Evolutionary conservation across 805 yeast genomes (phyloP).

Genomic region (Metschnikowia amazonensis): DNA sequence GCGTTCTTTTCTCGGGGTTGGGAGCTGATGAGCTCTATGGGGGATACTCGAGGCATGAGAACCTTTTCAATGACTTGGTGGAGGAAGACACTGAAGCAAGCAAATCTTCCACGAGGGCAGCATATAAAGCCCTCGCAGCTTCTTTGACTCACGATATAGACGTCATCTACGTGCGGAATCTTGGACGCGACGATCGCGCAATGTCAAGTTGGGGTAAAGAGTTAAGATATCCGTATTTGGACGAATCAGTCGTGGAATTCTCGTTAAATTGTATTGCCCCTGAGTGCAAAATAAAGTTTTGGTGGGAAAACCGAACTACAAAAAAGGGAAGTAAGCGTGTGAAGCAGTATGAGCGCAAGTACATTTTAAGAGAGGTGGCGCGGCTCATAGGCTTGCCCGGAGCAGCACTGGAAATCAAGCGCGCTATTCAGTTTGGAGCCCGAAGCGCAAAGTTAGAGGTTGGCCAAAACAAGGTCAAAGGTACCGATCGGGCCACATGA

Average conservation of each 20-base stretch:
- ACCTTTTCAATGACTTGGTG: slow-evolving; percentile 36
- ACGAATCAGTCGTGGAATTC: slow-evolving; percentile 52
- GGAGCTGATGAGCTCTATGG: slow-evolving; percentile 98
- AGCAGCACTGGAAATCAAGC: slow-evolving; percentile 72
- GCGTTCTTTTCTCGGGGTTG: slow-evolving; percentile 81
- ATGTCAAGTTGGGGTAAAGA: slow-evolving; percentile 86
- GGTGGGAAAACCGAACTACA: slow-evolving; percentile 21
- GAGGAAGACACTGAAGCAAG: slow-evolving; percentile 17
- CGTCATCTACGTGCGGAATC: slow-evolving; percentile 71
- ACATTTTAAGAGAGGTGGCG: slow-evolving; percentile 63
- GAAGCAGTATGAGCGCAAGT: slow-evolving; percentile 41
- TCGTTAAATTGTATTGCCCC: slow-evolving; percentile 49
- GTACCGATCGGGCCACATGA: slow-evolving; percentile 51
- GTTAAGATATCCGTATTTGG: slow-evolving; percentile 81
- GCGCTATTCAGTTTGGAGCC: slow-evolving; percentile 97
- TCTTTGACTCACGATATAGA: slow-evolving; percentile 71
- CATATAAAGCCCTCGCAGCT: slow-evolving; percentile 41
- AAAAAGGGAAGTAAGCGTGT: slow-evolving; percentile 28
- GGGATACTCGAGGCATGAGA: slow-evolving; percentile 85
- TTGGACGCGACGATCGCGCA: slow-evolving; percentile 91
- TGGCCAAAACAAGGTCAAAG: slow-evolving; percentile 72
- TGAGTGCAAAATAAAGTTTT: slow-evolving; percentile 36
- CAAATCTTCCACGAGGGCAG: slow-evolving; percentile 9
- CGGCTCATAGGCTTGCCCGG: slow-evolving; percentile 40
- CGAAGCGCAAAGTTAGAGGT: slow-evolving; percentile 89